These are phyloP conservation scores for Hydnomerulius pinastri DNA, from an alignment of 768 basidiomycete genomes.

Conservation along the genomic window DNA sequence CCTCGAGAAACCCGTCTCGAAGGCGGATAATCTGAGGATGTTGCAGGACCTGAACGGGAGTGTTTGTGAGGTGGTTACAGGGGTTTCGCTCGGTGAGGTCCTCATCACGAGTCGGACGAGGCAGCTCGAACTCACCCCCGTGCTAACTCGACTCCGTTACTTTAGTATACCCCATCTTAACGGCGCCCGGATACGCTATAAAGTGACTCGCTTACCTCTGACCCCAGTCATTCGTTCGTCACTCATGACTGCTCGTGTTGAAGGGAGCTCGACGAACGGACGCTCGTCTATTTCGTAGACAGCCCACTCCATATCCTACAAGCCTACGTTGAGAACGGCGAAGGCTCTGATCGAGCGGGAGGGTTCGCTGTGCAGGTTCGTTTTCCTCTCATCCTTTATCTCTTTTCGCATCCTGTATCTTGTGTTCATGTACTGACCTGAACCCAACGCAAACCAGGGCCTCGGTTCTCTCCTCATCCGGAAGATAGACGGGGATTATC, in stretches of 20 bases:
- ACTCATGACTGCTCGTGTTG: background rate
- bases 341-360: slow-evolving; percentile 87
- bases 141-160: no score
- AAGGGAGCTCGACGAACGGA: slow-evolving; percentile 82
- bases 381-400: background rate
- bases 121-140: background rate
- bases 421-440: background rate
- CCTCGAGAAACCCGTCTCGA: slow-evolving; percentile 83
- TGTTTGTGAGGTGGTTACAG: slow-evolving; percentile 91
- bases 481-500: slow-evolving; percentile 86
- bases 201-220: slow-evolving; percentile 44
- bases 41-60: slow-evolving; percentile 83
- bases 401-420: background rate
- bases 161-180: slow-evolving; percentile 72
- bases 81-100: slow-evolving; percentile 77
- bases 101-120: background rate
- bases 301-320: slow-evolving; percentile 57
- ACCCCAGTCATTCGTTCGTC: background rate
- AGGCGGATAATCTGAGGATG: slow-evolving; percentile 85
- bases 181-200: slow-evolving; percentile 73
- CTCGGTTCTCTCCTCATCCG: slow-evolving; percentile 79
- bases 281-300: slow-evolving; percentile 76
- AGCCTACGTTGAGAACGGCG: slow-evolving; percentile 83
- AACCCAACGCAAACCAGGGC: slow-evolving; percentile 48
- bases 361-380: slow-evolving; percentile 92